Conservation (phyloP, 2,329 filamentous ascomycete genomes). For the Paraphoma sp. region DNA sequence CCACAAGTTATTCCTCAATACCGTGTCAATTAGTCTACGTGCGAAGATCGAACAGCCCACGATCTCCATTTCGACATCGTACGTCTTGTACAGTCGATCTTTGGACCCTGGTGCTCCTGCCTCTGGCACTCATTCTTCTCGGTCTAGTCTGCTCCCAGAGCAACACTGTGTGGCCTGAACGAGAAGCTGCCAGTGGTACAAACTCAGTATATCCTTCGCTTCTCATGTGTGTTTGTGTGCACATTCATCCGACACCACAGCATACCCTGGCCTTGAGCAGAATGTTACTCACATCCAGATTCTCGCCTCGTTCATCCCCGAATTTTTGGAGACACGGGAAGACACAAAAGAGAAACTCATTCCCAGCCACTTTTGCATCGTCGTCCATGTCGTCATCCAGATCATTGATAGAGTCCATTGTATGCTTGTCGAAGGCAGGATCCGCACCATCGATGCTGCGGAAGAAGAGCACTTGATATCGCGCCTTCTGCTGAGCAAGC, state of each 20-base stretch:
- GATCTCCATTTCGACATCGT: conserved; percentile 32
- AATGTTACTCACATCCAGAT: conserved; percentile 32
- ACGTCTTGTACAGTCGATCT: conserved; percentile 43
- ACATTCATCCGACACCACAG: conserved; percentile 20
- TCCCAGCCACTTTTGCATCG: conserved; percentile 15
- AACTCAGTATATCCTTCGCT: too few species aligned
- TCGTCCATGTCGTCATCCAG: conserved; percentile 31
- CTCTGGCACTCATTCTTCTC: conserved; percentile 28
- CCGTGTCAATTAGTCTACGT: conserved; percentile 95
- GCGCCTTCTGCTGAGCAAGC: conserved; percentile 39
- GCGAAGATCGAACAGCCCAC: conserved; percentile 71
- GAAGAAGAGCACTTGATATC: conserved; percentile 36
- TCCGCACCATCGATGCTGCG: conserved; percentile 7
- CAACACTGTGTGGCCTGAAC: conserved; percentile 26
- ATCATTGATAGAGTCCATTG: conserved; percentile 43
- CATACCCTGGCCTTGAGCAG: conserved; percentile 42
- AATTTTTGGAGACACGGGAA: conserved; percentile 43
- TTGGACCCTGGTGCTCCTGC: conserved; percentile 39
- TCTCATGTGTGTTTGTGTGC: too few species aligned
- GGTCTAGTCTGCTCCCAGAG: conserved; percentile 30
- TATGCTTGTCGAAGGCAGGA: conserved; percentile 25
- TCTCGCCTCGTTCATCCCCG: conserved; percentile 35
- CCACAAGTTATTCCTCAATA: conserved; percentile 73
- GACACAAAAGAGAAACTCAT: conserved; percentile 38
- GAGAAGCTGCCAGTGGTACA: conserved; percentile 35